phyloP scores from a whole-genome alignment of 2,329 filamentous ascomycete species.

The Fusarium sp. region DNA sequence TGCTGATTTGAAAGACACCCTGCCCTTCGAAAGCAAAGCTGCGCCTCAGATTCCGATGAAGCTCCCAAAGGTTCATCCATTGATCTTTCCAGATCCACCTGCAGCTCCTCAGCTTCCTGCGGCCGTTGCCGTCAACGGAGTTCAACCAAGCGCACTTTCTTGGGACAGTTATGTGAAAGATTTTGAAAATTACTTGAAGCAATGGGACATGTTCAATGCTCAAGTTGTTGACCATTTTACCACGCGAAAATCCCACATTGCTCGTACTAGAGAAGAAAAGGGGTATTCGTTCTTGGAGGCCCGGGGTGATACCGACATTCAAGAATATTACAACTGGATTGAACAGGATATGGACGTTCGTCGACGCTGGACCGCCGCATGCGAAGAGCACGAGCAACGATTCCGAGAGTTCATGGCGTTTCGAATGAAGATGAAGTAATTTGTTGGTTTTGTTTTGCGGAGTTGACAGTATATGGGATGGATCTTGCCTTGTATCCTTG shows the following conservation, averaged over 20 bases:
- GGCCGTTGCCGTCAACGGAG: conserved; percentile 57
- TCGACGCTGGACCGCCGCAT: conserved; percentile 70
- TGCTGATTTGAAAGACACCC: conserved; percentile 66
- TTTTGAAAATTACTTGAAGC: conserved; percentile 67
- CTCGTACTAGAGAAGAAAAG: conserved; percentile 56
- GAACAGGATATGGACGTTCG: conserved; percentile 75
- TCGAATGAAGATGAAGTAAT: conserved; percentile 59
- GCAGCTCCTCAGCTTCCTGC: conserved; percentile 63
- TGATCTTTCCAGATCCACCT: conserved; percentile 65
- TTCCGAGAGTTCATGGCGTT: conserved; percentile 70
- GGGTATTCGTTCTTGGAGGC: conserved; percentile 62
- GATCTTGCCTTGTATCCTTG: conserved; percentile 22
- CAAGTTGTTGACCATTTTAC: conserved; percentile 69
- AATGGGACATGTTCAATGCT: conserved; percentile 64
- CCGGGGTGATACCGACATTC: conserved; percentile 61
- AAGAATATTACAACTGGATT: conserved; percentile 71
- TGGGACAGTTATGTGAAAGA: conserved; percentile 67
- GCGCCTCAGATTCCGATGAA: conserved; percentile 58
- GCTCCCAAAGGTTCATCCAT: conserved; percentile 51
- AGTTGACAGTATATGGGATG: conserved; percentile 25
- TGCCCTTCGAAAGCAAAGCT: conserved; percentile 69
- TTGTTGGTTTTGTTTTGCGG: conserved; percentile 18
- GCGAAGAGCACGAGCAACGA: conserved; percentile 70
- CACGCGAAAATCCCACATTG: conserved; percentile 62
- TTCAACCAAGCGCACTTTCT: conserved; percentile 58